Percentiles rank a stretch among this genome's conserved stretches.
phyloP scores from a whole-genome alignment of 257 asterid genomes.

The Gentiana straminea region DNA sequence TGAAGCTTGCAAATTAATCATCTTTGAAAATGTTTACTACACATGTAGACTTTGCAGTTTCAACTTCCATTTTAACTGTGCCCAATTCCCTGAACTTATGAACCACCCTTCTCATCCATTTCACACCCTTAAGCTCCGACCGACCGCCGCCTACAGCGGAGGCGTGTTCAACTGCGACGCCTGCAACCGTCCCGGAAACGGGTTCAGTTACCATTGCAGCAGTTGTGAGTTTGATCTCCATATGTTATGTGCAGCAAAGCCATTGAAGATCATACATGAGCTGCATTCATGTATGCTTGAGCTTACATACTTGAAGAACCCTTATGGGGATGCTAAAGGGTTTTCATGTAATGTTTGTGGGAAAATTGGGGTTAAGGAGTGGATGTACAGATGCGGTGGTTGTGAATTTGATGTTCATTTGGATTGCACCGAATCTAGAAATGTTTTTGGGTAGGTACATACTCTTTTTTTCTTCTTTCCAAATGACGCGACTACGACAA shows the following conservation, averaged over 20 bases:
- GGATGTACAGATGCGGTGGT: slow-evolving; percentile 50
- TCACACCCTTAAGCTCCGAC: slow-evolving; percentile 18
- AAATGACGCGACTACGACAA: too few relatives aligned
- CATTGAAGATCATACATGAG: not conserved
- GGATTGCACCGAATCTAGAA: slow-evolving; percentile 19
- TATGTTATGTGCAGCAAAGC: slow-evolving; percentile 24
- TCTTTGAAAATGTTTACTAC: too few relatives aligned
- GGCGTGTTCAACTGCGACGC: slow-evolving; percentile 23
- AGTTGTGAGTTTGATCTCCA: slow-evolving; percentile 27
- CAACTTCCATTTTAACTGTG: slow-evolving; percentile 30
- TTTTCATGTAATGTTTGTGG: slow-evolving; percentile 51
- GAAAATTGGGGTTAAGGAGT: slow-evolving; percentile 35
- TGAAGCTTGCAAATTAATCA: too few relatives aligned
- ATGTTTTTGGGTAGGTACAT: too few relatives aligned
- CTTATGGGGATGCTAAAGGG: slow-evolving; percentile 28
- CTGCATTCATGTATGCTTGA: slow-evolving; percentile 43
- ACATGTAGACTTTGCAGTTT: slow-evolving; percentile 16
- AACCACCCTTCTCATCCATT: slow-evolving; percentile 25
- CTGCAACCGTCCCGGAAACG: slow-evolving; percentile 18
- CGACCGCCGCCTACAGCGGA: slow-evolving; percentile 17
- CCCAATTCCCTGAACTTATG: slow-evolving; percentile 19
- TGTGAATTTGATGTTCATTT: slow-evolving; percentile 54
- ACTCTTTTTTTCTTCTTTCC: not conserved
- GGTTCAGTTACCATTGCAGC: slow-evolving; percentile 24
- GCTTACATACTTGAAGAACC: slow-evolving; percentile 32